Base-by-base conservation (phyloP, 495 filamentous ascomycete species). In the Parathielavia hyrcaniae region DNA sequence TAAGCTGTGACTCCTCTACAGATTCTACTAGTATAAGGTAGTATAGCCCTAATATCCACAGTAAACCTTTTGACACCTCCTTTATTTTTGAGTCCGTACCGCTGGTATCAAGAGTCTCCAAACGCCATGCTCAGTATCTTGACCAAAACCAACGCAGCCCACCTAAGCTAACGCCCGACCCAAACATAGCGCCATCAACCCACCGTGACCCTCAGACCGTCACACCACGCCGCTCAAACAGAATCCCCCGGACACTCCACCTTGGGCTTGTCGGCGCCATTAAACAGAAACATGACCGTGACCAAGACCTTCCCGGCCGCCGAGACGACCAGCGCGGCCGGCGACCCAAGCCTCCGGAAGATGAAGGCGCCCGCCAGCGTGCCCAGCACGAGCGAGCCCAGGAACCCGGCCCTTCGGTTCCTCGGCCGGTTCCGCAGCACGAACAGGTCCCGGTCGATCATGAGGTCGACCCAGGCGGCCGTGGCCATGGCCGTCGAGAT, bases 401-500 rank as follows among this genome's bases (percentile, higher is more conserved):
- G 63, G 60, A 86, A 85, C 58, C 73, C 56, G 16, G 76, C 57
- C 13, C 83, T 57, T 13, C 83, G 69, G 57, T 81, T 84, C 50
- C 83, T 63, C 16, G 71, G 62, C 46, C 78, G 65, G 59, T 85
- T 86, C 20, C 70, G 47, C 19, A 61, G 9, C 22, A 61, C 66
- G 19, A 75, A 67, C 47, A 86, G 60, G 0, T 67, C 53, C 14
- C 70, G 72, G 64, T 85, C 82, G 46, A 85, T 77, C 22, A 84
- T 66, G 26, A 86, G 58, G 59, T 85, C 83, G 7, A 86, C 67
- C 74, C 80, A 85, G 4, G 83, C 81, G 9, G 83, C 81, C 26
- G 83, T 86, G 1, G 83, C 83, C 82, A 85, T 85, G 4, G 83
- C 83, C n/a, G 83, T 85, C 23, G 73, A 82, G 34, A 85, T 86